A percentile compares a stretch with the other conserved stretches of the same genome.
Evolutionary conservation across 108 stramenopile species (phyloP).

Genomic region (Skeletonema grethae): DNA sequence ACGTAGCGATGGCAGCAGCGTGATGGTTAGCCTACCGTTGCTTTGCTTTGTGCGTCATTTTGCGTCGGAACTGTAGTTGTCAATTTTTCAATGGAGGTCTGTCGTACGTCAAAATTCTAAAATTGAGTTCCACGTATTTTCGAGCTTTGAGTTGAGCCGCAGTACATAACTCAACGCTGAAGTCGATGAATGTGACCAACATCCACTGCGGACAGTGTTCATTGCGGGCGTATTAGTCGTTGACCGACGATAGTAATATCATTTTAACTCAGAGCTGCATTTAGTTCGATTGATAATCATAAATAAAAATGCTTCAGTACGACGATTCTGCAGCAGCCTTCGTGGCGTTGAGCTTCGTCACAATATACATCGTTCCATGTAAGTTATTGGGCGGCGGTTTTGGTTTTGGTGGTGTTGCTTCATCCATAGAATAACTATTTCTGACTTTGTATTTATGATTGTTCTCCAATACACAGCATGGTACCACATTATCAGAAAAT

Average conservation of each 20-base stretch:
- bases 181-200: neutral
- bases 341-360: conserved; percentile 87
- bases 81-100: neutral
- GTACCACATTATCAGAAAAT: conserved; percentile 66
- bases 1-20: neutral
- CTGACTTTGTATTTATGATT: neutral
- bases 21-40: neutral
- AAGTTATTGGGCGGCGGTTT: conserved; percentile 33
- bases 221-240: neutral
- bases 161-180: neutral
- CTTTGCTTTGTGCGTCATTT: neutral
- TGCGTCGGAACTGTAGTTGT: no score
- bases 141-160: no score
- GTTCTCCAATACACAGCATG: conserved; percentile 65
- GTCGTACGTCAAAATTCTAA: neutral
- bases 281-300: neutral
- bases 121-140: neutral
- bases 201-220: neutral
- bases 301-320: conserved; percentile 82
- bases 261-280: neutral
- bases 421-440: conserved; percentile 13
- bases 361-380: conserved; percentile 89
- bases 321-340: conserved; percentile 94
- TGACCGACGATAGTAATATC: neutral
- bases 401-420: neutral